Percentiles rank a stretch among this genome's conserved stretches.
Evolutionary conservation across 306 rosid genomes (phyloP).

Genomic region (Prunus kanzakura): DNA sequence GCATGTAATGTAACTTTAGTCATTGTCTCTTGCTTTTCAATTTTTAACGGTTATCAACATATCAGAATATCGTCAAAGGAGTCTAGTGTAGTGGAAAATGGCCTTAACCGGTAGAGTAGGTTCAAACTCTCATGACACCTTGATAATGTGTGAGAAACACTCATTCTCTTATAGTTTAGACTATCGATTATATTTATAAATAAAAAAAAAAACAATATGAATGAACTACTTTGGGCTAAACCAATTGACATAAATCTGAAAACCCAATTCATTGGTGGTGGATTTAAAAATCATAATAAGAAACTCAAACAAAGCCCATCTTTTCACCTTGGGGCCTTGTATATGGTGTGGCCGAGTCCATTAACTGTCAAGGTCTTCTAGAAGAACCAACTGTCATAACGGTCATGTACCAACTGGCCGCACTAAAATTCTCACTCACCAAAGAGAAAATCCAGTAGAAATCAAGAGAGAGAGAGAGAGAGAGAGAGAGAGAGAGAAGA

Average conservation of each 20-base stretch:
- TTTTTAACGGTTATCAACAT: too few species aligned
- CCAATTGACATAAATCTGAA: not conserved
- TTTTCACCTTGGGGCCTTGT: not conserved
- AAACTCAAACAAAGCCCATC: not conserved
- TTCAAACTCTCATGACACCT: too few species aligned
- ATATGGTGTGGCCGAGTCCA: not conserved
- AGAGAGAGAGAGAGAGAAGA: not conserved
- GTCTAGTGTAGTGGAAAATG: too few species aligned
- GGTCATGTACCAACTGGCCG: not conserved
- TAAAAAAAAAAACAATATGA: too few species aligned
- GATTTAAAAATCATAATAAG: too few species aligned
- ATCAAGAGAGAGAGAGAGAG: not conserved
- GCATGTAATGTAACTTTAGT: not conserved
- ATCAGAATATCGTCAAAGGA: too few species aligned
- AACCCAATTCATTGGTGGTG: not conserved
- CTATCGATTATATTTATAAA: too few species aligned
- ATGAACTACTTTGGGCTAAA: not conserved
- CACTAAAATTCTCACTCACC: not conserved
- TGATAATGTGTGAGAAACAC: too few species aligned
- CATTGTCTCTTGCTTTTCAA: too few species aligned
- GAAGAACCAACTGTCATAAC: conserved; percentile 15
- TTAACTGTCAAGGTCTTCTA: not conserved
- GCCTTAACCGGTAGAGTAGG: too few species aligned
- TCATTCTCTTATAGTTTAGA: too few species aligned
- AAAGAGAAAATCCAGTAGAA: not conserved